These are phyloP conservation scores for Rhododendron kiyosumense DNA, from an alignment of 148 eudicot genomes.

Conservation along the genomic window DNA sequence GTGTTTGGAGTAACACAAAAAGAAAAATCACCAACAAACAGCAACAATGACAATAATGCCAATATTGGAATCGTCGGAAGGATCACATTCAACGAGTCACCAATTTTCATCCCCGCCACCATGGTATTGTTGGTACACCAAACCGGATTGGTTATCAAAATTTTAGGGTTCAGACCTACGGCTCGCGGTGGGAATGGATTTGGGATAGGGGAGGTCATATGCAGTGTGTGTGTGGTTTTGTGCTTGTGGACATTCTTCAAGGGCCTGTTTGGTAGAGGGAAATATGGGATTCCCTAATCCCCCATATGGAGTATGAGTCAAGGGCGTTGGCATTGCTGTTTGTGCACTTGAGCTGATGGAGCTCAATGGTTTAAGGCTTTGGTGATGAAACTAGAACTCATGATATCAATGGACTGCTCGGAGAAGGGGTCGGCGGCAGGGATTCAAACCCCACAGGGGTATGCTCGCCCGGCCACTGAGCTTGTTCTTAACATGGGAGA, in stretches of 20 bases:
- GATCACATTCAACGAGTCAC: too few species aligned
- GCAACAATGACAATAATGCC: too few species aligned
- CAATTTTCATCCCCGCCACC: too few species aligned
- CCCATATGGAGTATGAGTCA: constrained; percentile 16
- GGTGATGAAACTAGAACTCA: neutral
- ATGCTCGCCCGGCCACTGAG: neutral
- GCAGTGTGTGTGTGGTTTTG: neutral
- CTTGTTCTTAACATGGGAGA: neutral
- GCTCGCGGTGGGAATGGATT: too few species aligned
- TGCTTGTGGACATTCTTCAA: constrained; percentile 19
- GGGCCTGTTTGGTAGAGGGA: constrained; percentile 28
- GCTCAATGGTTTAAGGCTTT: neutral
- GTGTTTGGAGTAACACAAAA: too few species aligned
- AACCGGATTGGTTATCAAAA: too few species aligned
- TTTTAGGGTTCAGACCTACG: too few species aligned
- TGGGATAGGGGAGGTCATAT: too few species aligned
- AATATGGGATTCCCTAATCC: constrained; percentile 29
- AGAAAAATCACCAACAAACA: too few species aligned
- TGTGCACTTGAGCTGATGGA: constrained; percentile 16
- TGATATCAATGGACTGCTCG: neutral
- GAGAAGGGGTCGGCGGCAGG: neutral
- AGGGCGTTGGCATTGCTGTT: constrained; percentile 18
- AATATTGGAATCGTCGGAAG: too few species aligned
- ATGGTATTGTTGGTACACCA: too few species aligned
- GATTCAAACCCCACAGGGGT: neutral